Evolutionary conservation across 345 rosid species (phyloP).

Genomic region (Euphorbia pulcherrima): DNA sequence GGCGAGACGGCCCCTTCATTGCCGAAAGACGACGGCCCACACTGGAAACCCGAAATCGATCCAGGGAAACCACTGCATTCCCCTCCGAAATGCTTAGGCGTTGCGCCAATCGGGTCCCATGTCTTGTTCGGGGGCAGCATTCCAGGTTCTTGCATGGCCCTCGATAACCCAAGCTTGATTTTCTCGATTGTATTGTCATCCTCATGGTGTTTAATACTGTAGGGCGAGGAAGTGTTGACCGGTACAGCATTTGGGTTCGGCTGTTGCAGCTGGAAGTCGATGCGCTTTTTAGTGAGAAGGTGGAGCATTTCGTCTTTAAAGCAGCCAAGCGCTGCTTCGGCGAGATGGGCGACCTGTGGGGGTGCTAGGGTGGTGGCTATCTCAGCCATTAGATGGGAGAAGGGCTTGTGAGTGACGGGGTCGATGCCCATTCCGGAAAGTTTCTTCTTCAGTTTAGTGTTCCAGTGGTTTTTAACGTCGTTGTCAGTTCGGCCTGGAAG

Average conservation of each 20-base stretch:
- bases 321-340: constrained; percentile 97
- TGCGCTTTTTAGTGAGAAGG: constrained; percentile 85
- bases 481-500: constrained; percentile 87
- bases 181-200: constrained; percentile 51
- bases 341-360: constrained; percentile 86
- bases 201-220: constrained; percentile 34
- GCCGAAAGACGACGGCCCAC: constrained; percentile 39
- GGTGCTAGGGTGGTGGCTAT: constrained; percentile 89
- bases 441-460: constrained; percentile 91
- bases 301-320: constrained; percentile 98
- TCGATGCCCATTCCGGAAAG: constrained; percentile 93
- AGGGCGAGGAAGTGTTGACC: constrained; percentile 35
- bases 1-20: constrained; percentile 55
- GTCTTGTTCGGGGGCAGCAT: constrained; percentile 37
- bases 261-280: constrained; percentile 68
- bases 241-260: constrained; percentile 25
- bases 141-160: constrained; percentile 57
- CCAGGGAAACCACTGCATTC: constrained; percentile 32
- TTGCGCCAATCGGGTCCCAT: constrained; percentile 33
- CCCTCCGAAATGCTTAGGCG: constrained; percentile 36
- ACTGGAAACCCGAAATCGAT: constrained; percentile 35
- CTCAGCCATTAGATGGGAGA: constrained; percentile 97
- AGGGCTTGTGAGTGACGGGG: constrained; percentile 96
- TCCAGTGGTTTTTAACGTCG: constrained; percentile 92
- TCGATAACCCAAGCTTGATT: constrained; percentile 57